Conservation (phyloP, 345 rosid species). For the Pseudoturritis turrita region DNA sequence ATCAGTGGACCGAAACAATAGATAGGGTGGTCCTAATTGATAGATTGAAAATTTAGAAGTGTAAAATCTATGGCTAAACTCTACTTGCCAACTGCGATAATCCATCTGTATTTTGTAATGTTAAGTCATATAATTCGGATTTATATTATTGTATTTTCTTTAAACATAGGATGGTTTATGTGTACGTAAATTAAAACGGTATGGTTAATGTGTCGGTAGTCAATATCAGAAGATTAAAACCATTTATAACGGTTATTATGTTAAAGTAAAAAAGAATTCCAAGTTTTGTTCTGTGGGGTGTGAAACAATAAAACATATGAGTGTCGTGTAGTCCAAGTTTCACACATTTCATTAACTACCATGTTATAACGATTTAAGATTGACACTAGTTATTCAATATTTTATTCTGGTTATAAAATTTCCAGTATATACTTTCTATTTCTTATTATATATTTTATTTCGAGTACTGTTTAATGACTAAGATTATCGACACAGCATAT, state of each 20-base stretch:
- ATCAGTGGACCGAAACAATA: not conserved
- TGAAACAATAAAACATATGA: not conserved
- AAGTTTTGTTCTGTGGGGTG: not conserved
- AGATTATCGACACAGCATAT: not conserved
- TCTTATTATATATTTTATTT: not conserved
- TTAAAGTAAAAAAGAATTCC: not conserved
- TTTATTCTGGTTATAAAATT: too few relatives aligned
- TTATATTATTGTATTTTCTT: too few relatives aligned
- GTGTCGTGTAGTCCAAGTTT: conserved; percentile 5
- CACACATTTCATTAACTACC: not conserved
- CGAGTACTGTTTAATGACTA: not conserved
- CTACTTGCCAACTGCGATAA: not conserved
- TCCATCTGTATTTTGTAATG: not conserved
- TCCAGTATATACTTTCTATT: too few relatives aligned
- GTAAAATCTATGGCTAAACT: not conserved
- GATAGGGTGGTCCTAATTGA: not conserved
- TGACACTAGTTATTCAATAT: not conserved
- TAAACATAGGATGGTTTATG: too few relatives aligned
- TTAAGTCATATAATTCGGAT: too few relatives aligned
- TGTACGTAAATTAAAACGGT: not conserved
- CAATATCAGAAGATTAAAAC: not conserved
- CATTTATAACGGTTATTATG: not conserved
- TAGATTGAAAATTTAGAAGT: not conserved
- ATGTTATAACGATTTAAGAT: not conserved
- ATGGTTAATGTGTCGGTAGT: not conserved